Base-by-base conservation (phyloP, 352 stramenopile species). In the Globisporangium uncinulatum region DNA sequence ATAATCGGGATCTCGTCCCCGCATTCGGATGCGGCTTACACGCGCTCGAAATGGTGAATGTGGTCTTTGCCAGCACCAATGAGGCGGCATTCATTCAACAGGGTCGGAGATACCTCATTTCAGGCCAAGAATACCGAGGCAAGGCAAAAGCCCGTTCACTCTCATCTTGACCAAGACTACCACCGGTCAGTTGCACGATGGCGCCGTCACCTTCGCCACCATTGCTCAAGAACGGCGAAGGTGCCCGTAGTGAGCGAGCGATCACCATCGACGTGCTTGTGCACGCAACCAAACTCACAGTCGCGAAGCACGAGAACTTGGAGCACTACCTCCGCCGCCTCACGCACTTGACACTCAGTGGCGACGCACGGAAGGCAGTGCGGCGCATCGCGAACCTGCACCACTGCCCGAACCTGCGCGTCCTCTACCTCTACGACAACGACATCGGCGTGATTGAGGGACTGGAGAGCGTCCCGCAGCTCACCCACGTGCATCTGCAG, bases 401-500 rank as follows among this genome's bases (percentile, higher is more conserved):
- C 21, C 67, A 73, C 62, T 89, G 79, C 36, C 79, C 79, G 20
- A 79, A 81, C 34, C 61, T 89, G 17, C 79, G 83, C 62, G 79
- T 92, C 37, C 64, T 92, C 2, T 92, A 92, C 55, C 66, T 92
- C 45, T 92, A 92, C 69, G 79, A 89, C 69, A 92, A 89, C 58
- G 72, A 78, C 21, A 67, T 92, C 48, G 54, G 73, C 20, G 36
- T 15, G 9, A 77, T 90, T 42, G 78, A 89, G 49, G 73, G 74
- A 48, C 66, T 92, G 9, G 69, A 82, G 17, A 29, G 39, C 9
- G 67, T 75, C 24, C 51, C 67, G 36, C 68, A 82, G 52, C 62
- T 92, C 56, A 86, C 79, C 51, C 82, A 92, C 17, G 44, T 92
- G 50, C 76, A 92, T 57, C 56, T 92, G 15, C 82, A 92, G 63